These are phyloP conservation scores for Starmera quercuum DNA, from an alignment of 805 yeast species.

Conservation along the genomic window DNA sequence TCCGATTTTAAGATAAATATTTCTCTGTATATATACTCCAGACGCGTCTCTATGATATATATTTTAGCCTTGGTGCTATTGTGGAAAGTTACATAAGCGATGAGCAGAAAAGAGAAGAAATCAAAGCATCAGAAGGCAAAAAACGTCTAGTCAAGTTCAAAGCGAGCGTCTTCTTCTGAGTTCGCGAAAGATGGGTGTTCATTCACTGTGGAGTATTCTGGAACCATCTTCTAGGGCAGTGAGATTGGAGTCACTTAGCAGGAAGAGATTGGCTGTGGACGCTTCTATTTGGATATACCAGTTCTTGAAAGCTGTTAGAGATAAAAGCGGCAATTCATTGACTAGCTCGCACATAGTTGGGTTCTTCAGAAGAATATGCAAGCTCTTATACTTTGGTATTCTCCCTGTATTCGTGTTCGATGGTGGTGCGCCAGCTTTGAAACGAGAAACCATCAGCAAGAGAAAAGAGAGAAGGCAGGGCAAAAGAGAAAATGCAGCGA, in stretches of 20 bases:
- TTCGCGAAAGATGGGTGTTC: slow-evolving; percentile 73
- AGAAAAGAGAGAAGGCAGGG: slow-evolving; percentile 73
- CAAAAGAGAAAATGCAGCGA: slow-evolving; percentile 56
- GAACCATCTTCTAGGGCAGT: slow-evolving; percentile 91
- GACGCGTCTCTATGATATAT: no score
- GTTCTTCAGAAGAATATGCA: slow-evolving; percentile 88
- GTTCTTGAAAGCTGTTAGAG: slow-evolving; percentile 90
- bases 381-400: slow-evolving; percentile 78
- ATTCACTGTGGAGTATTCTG: slow-evolving; percentile 85
- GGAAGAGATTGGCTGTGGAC: slow-evolving; percentile 83
- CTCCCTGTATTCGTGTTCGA: slow-evolving; percentile 89
- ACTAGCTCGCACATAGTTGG: slow-evolving; percentile 89
- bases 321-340: slow-evolving; percentile 69
- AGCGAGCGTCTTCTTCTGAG: no score
- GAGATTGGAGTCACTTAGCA: slow-evolving; percentile 72
- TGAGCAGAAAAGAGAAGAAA: no score
- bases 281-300: slow-evolving; percentile 99
- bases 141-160: no score
- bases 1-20: no score
- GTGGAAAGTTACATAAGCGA: no score
- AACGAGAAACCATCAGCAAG: slow-evolving; percentile 66
- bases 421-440: slow-evolving; percentile 87
- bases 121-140: no score
- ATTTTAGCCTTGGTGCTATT: no score
- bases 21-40: no score